phyloP scores from a whole-genome alignment of 2,329 filamentous ascomycete species.

The Trichoderma asperellum region DNA sequence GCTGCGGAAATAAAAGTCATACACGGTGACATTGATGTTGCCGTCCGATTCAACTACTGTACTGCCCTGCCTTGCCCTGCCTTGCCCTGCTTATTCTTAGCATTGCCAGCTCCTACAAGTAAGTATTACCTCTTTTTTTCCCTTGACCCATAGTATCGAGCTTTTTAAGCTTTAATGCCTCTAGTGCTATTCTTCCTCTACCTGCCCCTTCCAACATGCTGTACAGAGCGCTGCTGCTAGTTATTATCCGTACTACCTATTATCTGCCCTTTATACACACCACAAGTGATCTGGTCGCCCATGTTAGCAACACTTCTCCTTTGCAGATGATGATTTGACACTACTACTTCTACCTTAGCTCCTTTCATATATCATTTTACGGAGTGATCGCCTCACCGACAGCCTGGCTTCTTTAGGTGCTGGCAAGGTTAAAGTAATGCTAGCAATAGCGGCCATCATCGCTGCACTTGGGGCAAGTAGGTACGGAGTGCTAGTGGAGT shows the following conservation, averaged over 20 bases:
- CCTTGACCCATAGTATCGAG: neutral
- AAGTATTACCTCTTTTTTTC: neutral
- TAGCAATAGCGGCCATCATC: neutral
- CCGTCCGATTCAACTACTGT: neutral
- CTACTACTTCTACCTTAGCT: neutral
- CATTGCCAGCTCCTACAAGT: neutral
- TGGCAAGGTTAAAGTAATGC: neutral
- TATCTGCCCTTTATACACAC: neutral
- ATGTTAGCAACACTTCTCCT: no score
- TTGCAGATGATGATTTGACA: neutral
- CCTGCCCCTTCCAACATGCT: neutral
- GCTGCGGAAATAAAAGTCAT: conserved; percentile 15
- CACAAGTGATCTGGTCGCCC: neutral
- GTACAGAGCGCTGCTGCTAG: neutral
- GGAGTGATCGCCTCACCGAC: neutral
- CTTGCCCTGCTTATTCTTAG: neutral
- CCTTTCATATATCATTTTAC: neutral
- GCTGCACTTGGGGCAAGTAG: no score
- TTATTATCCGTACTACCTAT: neutral
- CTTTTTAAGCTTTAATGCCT: neutral
- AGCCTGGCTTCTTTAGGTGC: neutral
- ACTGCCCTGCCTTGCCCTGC: neutral
- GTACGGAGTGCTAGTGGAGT: neutral
- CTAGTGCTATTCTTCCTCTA: neutral
- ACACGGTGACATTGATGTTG: neutral